These are phyloP conservation scores for Botrytis cinerea DNA, from an alignment of 2,329 filamentous ascomycete genomes.

Conservation along the genomic window DNA sequence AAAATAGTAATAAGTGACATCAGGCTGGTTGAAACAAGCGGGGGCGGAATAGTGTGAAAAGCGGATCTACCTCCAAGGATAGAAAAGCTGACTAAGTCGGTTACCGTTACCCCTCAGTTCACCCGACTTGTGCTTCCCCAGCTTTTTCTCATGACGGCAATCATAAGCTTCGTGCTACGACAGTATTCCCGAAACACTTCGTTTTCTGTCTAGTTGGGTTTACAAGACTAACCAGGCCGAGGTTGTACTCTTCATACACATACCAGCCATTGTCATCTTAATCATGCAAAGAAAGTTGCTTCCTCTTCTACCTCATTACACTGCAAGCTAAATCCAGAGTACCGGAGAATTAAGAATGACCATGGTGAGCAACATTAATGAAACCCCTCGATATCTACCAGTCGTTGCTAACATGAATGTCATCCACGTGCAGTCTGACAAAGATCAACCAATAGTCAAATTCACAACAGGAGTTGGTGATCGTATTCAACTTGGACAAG, in stretches of 20 bases:
- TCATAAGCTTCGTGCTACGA: neutral
- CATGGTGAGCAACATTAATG: slow-evolving; percentile 5
- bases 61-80: neutral
- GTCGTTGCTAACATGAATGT: slow-evolving; percentile 15
- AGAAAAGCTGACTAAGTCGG: neutral
- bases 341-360: slow-evolving; percentile 4
- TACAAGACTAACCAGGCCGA: neutral
- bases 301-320: slow-evolving; percentile 9
- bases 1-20: neutral
- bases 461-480: slow-evolving; percentile 23
- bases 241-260: slow-evolving; percentile 15
- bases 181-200: neutral
- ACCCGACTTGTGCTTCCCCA: slow-evolving; percentile 11
- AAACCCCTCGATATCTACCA: neutral
- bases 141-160: neutral
- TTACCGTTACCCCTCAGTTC: slow-evolving; percentile 6
- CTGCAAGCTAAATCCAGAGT: neutral
- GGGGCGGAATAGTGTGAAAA: neutral
- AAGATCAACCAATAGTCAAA: slow-evolving; percentile 1
- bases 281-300: slow-evolving; percentile 18
- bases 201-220: neutral
- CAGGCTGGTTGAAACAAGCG: neutral
- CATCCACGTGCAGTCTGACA: slow-evolving; percentile 14
- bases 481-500: slow-evolving; percentile 35
- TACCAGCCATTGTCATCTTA: slow-evolving; percentile 3